A percentile compares a stretch with the other conserved stretches of the same genome.
Conservation (phyloP, 768 basidiomycete genomes). For the Ephemerocybe angulata region DNA sequence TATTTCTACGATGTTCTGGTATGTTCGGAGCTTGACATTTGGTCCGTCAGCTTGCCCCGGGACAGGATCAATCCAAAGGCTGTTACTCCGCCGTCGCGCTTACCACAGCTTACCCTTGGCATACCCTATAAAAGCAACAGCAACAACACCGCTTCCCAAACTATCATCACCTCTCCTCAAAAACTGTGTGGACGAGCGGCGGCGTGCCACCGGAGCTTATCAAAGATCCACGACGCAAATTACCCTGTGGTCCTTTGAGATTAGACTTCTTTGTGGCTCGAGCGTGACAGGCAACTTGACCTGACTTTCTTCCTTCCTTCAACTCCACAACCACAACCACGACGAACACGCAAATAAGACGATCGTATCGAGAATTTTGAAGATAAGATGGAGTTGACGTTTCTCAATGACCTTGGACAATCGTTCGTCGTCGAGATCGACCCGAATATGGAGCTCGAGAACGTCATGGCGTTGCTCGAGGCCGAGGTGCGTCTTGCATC, state of each 20-base stretch:
- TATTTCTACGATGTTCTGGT: background rate
- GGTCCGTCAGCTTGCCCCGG: background rate
- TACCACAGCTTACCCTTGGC: background rate
- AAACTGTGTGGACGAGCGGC: background rate
- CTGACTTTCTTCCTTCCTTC: background rate
- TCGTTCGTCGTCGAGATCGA: conserved; percentile 78
- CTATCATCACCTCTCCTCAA: too few species aligned
- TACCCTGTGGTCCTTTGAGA: background rate
- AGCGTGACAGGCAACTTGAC: background rate
- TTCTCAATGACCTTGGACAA: conserved; percentile 64
- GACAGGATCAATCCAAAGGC: background rate
- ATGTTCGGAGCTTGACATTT: background rate
- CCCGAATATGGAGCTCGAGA: conserved; percentile 85
- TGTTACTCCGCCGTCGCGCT: background rate
- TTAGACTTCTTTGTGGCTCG: background rate
- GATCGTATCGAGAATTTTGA: background rate
- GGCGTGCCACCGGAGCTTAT: background rate
- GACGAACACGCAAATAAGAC: background rate
- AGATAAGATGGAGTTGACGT: conserved; percentile 62
- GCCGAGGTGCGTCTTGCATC: conserved; percentile 90
- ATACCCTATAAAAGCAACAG: too few species aligned
- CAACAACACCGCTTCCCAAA: too few species aligned
- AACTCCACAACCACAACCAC: background rate
- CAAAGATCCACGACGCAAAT: background rate
- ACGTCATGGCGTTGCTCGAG: conserved; percentile 91